A percentile compares a stretch with the other conserved stretches of the same genome.
Evolutionary conservation across 2,329 filamentous ascomycete species (phyloP).

Genomic region (Sordariomycetes sp.): DNA sequence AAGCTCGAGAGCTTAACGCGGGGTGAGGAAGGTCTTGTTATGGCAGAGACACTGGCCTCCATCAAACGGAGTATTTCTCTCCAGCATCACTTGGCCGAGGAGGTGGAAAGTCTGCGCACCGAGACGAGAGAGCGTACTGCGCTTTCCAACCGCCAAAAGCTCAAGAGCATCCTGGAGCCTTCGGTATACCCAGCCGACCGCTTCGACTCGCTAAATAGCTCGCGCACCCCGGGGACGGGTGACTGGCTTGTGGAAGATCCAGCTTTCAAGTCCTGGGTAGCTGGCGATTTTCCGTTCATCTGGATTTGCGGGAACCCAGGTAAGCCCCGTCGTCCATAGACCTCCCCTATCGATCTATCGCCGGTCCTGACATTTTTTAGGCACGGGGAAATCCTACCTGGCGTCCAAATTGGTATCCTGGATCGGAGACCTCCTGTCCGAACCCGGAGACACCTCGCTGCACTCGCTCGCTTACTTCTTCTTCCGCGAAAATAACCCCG

Average conservation of each 20-base stretch:
- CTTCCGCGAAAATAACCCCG: constrained; percentile 34
- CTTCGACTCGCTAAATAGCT: constrained; percentile 27
- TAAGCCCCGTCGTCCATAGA: constrained; percentile 6
- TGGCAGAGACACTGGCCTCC: constrained; percentile 29
- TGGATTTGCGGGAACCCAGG: constrained; percentile 33
- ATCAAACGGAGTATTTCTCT: constrained; percentile 24
- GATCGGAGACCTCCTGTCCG: constrained; percentile 21
- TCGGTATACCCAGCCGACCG: constrained; percentile 31
- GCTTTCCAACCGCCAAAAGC: constrained; percentile 21
- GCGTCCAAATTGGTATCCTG: constrained; percentile 30
- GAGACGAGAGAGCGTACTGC: constrained; percentile 22
- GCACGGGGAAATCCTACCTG: constrained; percentile 34
- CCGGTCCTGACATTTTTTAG: constrained; percentile 8
- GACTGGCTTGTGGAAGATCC: constrained; percentile 32
- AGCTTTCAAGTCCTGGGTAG: constrained; percentile 25
- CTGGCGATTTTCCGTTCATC: constrained; percentile 24
- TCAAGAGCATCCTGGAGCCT: constrained; percentile 28
- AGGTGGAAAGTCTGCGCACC: constrained; percentile 19
- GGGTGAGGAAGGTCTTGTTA: constrained; percentile 28
- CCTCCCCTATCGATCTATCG: neutral
- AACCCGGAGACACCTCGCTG: constrained; percentile 9
- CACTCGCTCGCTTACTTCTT: constrained; percentile 32
- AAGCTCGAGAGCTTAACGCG: constrained; percentile 28
- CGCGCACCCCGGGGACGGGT: constrained; percentile 28
- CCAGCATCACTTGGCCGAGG: constrained; percentile 22